Evolutionary conservation across 768 basidiomycete genomes (phyloP).

Genomic region (Psilocybe cubensis): DNA sequence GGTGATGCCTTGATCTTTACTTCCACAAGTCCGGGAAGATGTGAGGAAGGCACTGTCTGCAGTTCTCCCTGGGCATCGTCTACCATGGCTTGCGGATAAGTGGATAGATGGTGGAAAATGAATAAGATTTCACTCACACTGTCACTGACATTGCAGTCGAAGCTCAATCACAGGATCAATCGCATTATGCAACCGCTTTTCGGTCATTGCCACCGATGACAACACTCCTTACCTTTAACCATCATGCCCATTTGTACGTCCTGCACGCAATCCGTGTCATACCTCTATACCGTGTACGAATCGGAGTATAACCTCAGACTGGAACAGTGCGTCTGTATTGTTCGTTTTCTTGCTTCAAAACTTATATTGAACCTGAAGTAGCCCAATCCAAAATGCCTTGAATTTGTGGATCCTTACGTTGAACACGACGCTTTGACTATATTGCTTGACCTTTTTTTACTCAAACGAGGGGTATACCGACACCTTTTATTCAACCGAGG

Average conservation of each 20-base stretch:
- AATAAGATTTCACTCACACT: too few relatives aligned
- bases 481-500: constrained; percentile 85
- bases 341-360: neutral
- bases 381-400: constrained; percentile 51
- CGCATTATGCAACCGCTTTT: too few relatives aligned
- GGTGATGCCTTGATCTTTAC: neutral
- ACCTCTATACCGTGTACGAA: constrained; percentile 83
- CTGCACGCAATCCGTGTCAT: constrained; percentile 65
- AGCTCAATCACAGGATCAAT: too few relatives aligned
- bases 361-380: constrained; percentile 27
- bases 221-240: too few relatives aligned
- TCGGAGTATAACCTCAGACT: constrained; percentile 78
- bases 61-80: neutral
- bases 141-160: too few relatives aligned
- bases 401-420: constrained; percentile 86
- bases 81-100: too few relatives aligned
- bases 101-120: too few relatives aligned
- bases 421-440: constrained; percentile 80
- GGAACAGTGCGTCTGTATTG: constrained; percentile 76
- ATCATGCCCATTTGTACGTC: constrained; percentile 81
- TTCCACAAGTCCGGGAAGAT: neutral
- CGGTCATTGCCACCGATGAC: too few relatives aligned
- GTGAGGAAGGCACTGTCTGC: neutral
- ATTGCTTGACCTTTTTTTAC: constrained; percentile 77
- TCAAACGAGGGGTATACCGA: constrained; percentile 81